Conservation (phyloP, 495 filamentous ascomycete genomes). For the Neurospora sp. region DNA sequence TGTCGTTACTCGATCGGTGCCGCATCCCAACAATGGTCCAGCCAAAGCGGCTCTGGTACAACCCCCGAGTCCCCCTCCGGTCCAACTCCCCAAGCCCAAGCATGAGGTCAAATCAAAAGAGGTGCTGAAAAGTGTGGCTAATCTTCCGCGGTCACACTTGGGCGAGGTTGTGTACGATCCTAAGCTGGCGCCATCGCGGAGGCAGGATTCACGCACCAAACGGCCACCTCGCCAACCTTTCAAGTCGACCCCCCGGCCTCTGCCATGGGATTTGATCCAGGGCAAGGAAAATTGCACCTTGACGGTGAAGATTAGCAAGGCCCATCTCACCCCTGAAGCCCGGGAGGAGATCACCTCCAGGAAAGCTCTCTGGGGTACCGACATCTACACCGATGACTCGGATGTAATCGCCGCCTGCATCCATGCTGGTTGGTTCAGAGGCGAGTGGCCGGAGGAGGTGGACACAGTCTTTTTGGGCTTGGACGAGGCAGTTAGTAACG, state of each 20-base stretch:
- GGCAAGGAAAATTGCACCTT: constrained; percentile 83
- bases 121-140: constrained; percentile 56
- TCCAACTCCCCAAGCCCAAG: constrained; percentile 36
- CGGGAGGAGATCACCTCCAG: constrained; percentile 73
- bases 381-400: constrained; percentile 92
- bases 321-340: constrained; percentile 54
- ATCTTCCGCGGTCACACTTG: constrained; percentile 68
- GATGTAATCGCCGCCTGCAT: constrained; percentile 89
- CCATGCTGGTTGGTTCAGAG: constrained; percentile 84
- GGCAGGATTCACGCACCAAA: constrained; percentile 35
- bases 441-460: constrained; percentile 73
- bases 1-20: constrained; percentile 16
- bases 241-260: constrained; percentile 58
- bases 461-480: constrained; percentile 56
- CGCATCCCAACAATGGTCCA: constrained; percentile 10
- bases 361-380: constrained; percentile 80
- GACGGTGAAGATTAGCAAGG: constrained; percentile 73
- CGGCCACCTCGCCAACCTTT: constrained; percentile 53
- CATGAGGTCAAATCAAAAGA: constrained; percentile 56
- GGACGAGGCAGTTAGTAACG: constrained; percentile 22
- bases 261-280: constrained; percentile 61
- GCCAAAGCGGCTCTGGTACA: constrained; percentile 25
- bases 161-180: constrained; percentile 47
- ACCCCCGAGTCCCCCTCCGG: constrained; percentile 30
- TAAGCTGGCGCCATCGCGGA: constrained; percentile 45